Base-by-base conservation (phyloP, 805 yeast genomes). In the Komagataella kurtzmanii region DNA sequence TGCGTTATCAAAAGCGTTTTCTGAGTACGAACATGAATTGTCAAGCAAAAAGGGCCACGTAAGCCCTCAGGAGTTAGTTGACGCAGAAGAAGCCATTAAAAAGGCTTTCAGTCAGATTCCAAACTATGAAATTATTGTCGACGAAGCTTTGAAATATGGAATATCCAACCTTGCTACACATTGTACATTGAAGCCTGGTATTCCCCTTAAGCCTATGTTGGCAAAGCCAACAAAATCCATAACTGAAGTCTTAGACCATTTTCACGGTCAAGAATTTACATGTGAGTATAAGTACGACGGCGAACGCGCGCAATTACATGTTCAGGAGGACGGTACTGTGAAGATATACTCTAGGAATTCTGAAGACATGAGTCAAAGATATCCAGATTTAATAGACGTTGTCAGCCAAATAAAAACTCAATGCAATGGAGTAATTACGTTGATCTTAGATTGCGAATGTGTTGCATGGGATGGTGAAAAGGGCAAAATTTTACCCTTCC, bases 281-380 rank as follows among this genome's bases (percentile, higher is more conserved):
- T 91, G 97, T 65, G 99, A 93, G 64, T 93, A 90, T 68, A 93
- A 93, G 62, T 93, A 93, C 61, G 99, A 93, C 64, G 99, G 99
- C 47, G 99, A 93, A 68, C 77, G 99, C 59, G 98, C 98, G 0
- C 99, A 93, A 64, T 83, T 93, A 8, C 99, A 93, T 65, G 65
- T 84, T 24, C 65, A 87, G 12, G 65, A 74, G 0, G 76, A 76
- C 58, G 91, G 93, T 1, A 66, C 74, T 8, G 82, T 88, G 58
- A 74, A 77, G 52, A 84, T 93, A 10, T 93, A 88, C 65, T 90
- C 97, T 2, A 78, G 99, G 66, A 93, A 91, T 66, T 88, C 96
- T 50, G 99, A 93, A 68, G 91, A 93, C 65, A 93, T 93, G 99
- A 84, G 96, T 0, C 88, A 86, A 62, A 72, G 97, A 61, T 93